A percentile compares a stretch with the other conserved stretches of the same genome.
Evolutionary conservation across 2,329 filamentous ascomycete species (phyloP).

Genomic region (Neonectria ditissima): DNA sequence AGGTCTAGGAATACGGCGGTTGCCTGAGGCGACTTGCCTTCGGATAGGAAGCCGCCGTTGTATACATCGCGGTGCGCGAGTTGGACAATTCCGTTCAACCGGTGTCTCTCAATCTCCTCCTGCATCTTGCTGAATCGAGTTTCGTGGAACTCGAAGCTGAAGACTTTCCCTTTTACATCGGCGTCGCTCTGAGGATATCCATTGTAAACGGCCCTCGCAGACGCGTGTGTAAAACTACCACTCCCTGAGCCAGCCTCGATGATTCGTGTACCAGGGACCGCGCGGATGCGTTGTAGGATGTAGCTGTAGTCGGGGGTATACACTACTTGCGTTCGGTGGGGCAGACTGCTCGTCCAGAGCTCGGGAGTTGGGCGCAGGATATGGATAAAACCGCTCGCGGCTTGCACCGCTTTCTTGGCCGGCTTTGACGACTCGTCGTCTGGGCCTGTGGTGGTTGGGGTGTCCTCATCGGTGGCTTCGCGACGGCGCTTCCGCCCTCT

Average conservation of each 20-base stretch:
- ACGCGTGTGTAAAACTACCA: conserved; percentile 86
- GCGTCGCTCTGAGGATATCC: conserved; percentile 67
- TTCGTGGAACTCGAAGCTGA: conserved; percentile 86
- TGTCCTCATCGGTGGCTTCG: conserved; percentile 59
- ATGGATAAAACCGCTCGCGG: conserved; percentile 79
- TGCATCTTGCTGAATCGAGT: conserved; percentile 76
- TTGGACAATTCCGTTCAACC: conserved; percentile 72
- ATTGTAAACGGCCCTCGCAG: conserved; percentile 80
- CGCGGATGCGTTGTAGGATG: conserved; percentile 80
- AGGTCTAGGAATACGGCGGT: conserved; percentile 83
- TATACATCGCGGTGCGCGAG: conserved; percentile 86
- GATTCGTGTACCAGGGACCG: conserved; percentile 76
- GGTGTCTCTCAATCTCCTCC: conserved; percentile 76
- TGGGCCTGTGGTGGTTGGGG: conserved; percentile 47
- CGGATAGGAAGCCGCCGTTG: conserved; percentile 75
- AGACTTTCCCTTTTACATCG: conserved; percentile 74
- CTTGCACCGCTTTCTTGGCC: conserved; percentile 63
- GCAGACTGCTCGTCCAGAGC: conserved; percentile 82
- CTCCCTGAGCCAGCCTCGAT: conserved; percentile 87
- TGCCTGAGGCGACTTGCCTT: conserved; percentile 70
- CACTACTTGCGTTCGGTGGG: conserved; percentile 86
- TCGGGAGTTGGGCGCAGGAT: conserved; percentile 84
- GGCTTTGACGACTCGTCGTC: conserved; percentile 53
- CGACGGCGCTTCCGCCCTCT: conserved; percentile 77
- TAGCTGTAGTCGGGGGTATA: conserved; percentile 91